Base-by-base conservation (phyloP, 441 rosid species). In the Euphorbia schlechtendalii region DNA sequence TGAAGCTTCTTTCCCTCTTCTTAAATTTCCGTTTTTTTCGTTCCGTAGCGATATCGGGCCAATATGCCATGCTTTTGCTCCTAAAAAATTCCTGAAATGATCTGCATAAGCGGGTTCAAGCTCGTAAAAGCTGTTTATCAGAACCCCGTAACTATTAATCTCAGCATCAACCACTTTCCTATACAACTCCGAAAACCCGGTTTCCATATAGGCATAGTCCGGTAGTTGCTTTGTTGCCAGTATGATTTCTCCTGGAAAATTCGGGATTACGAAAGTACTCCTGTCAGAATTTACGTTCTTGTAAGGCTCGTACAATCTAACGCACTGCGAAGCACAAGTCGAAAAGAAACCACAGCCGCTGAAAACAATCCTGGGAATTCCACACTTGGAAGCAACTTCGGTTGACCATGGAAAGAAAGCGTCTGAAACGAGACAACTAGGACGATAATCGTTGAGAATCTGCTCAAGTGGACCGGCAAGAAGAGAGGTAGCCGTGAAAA, bases 401-500 rank as follows among this genome's bases (percentile, higher is more conserved):
- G 76, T 72, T 0, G 89, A 67, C 95, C 86, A 88, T 1, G 88
- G 79, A 57, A 86, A 78, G 75, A 84, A 80, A 73, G 76, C 41
- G 65, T 86, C 89, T 14, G 89, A 80, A 2, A 86, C 77, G 1
- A 86, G 65, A 67, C 82, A 83, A 68, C 68, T 73, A 1, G 89
- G 88, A 13, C 67, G 75, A 45, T 36, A 45, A n/a, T n/a, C n/a
- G n/a, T n/a, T n/a, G n/a, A n/a, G n/a, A n/a, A n/a, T n/a, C n/a
- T n/a, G n/a, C n/a, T 46, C 74, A 67, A 46, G 49, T 21, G 67
- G 67, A 4, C 24, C 32, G 18, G 48, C 48, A 64, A 64, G 67
- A 1, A 64, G 0, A 3, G 46, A 0, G 1, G 78, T 54, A 38
- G 86, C 85, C 46, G 11, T 34, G 46, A 76, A 25, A 54, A 86